Evolutionary conservation across 139 green algal genomes (phyloP).

Genomic region (Tetradesmus obliquus): DNA sequence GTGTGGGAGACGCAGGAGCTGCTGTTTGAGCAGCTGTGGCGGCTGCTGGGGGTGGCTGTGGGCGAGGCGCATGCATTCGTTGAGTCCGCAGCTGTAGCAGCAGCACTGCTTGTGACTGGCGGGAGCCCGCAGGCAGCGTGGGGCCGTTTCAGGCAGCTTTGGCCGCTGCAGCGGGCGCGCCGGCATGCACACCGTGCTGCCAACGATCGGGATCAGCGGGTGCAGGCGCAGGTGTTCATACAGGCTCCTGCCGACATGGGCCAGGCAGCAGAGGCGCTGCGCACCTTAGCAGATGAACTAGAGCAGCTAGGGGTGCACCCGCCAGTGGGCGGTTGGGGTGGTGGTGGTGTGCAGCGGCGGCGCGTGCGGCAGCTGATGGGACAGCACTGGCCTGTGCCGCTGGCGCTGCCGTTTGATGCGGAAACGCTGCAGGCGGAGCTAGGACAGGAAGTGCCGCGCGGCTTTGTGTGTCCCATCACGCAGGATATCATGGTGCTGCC

Average conservation of each 20-base stretch:
- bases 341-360: background rate
- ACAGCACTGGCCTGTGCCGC: conserved; percentile 21
- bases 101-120: background rate
- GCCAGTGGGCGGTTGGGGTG: background rate
- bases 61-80: background rate
- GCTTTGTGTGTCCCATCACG: conserved; percentile 40
- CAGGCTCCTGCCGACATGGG: conserved; percentile 20
- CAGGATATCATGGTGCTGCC: conserved; percentile 29
- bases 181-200: background rate
- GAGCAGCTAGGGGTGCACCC: background rate
- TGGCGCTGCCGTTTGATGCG: conserved; percentile 10
- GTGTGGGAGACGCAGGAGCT: conserved; percentile 1
- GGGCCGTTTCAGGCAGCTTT: background rate
- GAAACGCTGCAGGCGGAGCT: conserved; percentile 5
- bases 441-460: conserved; percentile 9
- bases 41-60: background rate
- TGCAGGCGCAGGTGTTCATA: conserved; percentile 22
- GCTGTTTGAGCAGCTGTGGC: background rate
- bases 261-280: conserved; percentile 18
- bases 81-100: background rate
- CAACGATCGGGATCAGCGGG: background rate
- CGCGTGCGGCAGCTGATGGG: conserved; percentile 1
- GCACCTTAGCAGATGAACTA: conserved; percentile 26
- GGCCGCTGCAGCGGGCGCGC: conserved; percentile 22
- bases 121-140: background rate